A percentile compares a stretch with the other conserved stretches of the same genome.
These are phyloP conservation scores for Oxyria digyna DNA, from an alignment of 148 eudicot genomes.

Conservation along the genomic window DNA sequence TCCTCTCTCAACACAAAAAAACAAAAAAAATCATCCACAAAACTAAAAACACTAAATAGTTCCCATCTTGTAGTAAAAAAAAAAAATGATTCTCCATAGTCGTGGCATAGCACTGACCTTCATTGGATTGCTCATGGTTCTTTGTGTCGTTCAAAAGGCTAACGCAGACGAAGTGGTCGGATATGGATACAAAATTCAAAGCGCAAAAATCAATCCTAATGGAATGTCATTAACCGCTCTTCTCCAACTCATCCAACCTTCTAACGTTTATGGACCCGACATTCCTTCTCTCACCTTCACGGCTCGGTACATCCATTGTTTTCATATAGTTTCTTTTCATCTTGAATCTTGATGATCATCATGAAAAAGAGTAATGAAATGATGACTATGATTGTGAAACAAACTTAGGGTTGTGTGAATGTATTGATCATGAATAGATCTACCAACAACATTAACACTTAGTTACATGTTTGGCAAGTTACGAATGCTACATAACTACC, in stretches of 20 bases:
- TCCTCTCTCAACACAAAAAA: not conserved
- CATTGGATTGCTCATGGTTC: not conserved
- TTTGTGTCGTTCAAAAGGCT: not conserved
- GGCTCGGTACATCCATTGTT: slow-evolving; percentile 7
- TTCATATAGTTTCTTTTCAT: not conserved
- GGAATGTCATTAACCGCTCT: slow-evolving; percentile 18
- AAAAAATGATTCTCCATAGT: not conserved
- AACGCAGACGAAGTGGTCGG: slow-evolving; percentile 13
- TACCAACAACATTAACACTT: not conserved
- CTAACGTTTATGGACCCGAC: slow-evolving; percentile 38
- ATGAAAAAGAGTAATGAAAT: not conserved
- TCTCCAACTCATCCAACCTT: slow-evolving; percentile 24
- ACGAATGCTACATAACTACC: too few species aligned
- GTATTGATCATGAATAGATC: not conserved
- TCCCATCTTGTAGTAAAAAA: not conserved
- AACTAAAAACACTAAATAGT: not conserved
- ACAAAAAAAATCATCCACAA: not conserved
- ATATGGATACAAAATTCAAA: slow-evolving; percentile 24
- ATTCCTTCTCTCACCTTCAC: slow-evolving; percentile 18
- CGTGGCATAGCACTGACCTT: not conserved
- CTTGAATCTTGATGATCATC: not conserved
- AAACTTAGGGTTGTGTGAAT: not conserved
- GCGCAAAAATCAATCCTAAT: slow-evolving; percentile 8
- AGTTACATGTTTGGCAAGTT: not conserved
- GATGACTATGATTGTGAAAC: not conserved